Evolutionary conservation across 176 grass and related monocot genomes (phyloP).

Genomic region (Raddia distichophylla): DNA sequence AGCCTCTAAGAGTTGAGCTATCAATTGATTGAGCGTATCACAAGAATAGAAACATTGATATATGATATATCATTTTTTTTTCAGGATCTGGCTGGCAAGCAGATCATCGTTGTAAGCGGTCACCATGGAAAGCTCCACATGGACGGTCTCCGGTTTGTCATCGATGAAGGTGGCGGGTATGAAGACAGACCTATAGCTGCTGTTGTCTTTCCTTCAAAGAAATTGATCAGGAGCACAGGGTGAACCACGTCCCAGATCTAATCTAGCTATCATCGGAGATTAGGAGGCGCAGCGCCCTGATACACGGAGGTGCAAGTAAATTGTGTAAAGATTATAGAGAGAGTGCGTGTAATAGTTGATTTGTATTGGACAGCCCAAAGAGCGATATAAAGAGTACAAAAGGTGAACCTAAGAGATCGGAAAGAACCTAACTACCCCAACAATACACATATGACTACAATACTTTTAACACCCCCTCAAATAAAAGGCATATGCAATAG

Average conservation of each 20-base stretch:
- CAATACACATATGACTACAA: too few species aligned
- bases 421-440: too few species aligned
- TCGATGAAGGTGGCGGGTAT: constrained; percentile 81
- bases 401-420: too few species aligned
- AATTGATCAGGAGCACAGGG: constrained; percentile 51
- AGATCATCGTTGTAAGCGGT: constrained; percentile 72
- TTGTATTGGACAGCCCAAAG: too few species aligned
- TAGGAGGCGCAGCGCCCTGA: not conserved
- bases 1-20: not conserved
- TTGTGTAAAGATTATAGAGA: too few species aligned
- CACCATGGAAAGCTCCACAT: constrained; percentile 88
- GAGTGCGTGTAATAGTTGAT: too few species aligned
- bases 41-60: constrained; percentile 8
- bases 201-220: constrained; percentile 69
- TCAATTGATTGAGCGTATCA: not conserved
- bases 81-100: constrained; percentile 65
- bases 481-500: too few species aligned
- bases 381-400: too few species aligned
- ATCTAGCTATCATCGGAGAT: not conserved
- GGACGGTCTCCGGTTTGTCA: constrained; percentile 68
- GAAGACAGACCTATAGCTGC: constrained; percentile 67
- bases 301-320: not conserved
- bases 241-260: not conserved
- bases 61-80: constrained; percentile 1
- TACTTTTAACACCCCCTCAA: too few species aligned